These are phyloP conservation scores for Galerina sulciceps DNA, from an alignment of 768 basidiomycete species.

Conservation along the genomic window DNA sequence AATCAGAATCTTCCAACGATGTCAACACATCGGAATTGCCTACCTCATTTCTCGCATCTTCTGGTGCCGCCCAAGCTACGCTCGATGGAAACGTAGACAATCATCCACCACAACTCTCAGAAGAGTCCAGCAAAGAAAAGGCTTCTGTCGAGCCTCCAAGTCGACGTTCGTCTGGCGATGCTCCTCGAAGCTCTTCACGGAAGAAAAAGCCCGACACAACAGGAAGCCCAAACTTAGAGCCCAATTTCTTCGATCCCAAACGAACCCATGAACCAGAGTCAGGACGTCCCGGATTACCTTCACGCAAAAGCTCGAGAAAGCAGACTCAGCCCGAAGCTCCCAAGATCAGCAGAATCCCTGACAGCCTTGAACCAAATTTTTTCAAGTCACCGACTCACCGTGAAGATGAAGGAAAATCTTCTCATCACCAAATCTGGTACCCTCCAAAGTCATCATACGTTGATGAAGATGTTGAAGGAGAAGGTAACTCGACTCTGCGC, in stretches of 20 bases:
- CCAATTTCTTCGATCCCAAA: slow-evolving; percentile 11
- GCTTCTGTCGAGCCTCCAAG: neutral
- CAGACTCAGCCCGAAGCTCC: neutral
- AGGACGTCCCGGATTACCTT: neutral
- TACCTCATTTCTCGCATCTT: slow-evolving; percentile 23
- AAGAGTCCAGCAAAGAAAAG: neutral
- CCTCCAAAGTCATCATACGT: slow-evolving; percentile 55
- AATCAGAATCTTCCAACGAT: slow-evolving; percentile 23
- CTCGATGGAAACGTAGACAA: neutral
- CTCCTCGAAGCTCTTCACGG: neutral
- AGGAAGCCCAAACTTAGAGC: slow-evolving; percentile 4
- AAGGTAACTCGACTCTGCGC: slow-evolving; percentile 17
- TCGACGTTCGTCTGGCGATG: slow-evolving; percentile 8
- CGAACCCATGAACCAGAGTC: neutral
- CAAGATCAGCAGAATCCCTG: neutral
- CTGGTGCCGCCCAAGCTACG: slow-evolving; percentile 1
- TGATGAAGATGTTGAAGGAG: slow-evolving; percentile 33
- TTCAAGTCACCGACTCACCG: neutral
- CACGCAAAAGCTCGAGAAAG: neutral
- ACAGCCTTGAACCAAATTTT: neutral
- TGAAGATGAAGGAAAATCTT: neutral
- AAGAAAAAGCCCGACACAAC: neutral
- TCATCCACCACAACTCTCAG: neutral
- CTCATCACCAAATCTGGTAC: slow-evolving; percentile 58
- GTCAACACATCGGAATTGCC: slow-evolving; percentile 23